A percentile compares a stretch with the other conserved stretches of the same genome.
Conservation (phyloP, 768 basidiomycete genomes). For the Mycena galericulata region DNA sequence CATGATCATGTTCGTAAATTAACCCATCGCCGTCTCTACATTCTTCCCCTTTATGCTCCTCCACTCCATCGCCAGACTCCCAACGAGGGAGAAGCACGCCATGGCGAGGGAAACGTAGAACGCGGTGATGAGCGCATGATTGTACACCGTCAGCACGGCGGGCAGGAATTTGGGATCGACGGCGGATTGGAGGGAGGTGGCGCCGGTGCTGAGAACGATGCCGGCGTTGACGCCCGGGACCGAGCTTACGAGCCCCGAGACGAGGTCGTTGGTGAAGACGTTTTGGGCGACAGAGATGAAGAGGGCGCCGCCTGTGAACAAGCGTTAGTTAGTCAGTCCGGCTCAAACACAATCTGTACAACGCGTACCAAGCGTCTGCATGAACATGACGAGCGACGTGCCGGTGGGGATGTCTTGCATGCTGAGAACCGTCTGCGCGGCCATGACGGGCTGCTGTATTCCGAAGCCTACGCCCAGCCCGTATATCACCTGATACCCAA, state of each 20-base stretch:
- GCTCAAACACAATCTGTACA: background rate
- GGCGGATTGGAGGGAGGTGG: background rate
- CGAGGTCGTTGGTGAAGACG: conserved; percentile 25
- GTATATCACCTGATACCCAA: conserved; percentile 39
- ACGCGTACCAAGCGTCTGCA: conserved; percentile 29
- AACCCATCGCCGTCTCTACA: background rate
- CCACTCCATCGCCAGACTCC: conserved; percentile 9
- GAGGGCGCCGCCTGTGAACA: conserved; percentile 28
- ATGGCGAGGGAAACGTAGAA: conserved; percentile 2
- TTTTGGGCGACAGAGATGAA: conserved; percentile 35
- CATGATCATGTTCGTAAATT: too few species aligned
- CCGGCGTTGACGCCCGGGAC: conserved; percentile 12
- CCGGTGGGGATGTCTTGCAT: conserved; percentile 27
- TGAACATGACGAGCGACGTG: conserved; percentile 31
- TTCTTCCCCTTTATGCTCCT: conserved; percentile 4
- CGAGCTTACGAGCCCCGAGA: background rate
- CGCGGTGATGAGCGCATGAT: background rate
- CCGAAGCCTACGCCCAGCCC: conserved; percentile 46
- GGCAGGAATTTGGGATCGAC: background rate
- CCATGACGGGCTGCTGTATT: conserved; percentile 34
- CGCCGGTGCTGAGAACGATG: conserved; percentile 10
- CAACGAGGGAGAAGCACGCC: background rate
- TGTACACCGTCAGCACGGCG: conserved; percentile 8
- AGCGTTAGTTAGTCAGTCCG: background rate
- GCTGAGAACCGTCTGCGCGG: conserved; percentile 32